Base-by-base conservation (phyloP, 2,329 filamentous ascomycete species). In the Fusarium sterilihyphosum region DNA sequence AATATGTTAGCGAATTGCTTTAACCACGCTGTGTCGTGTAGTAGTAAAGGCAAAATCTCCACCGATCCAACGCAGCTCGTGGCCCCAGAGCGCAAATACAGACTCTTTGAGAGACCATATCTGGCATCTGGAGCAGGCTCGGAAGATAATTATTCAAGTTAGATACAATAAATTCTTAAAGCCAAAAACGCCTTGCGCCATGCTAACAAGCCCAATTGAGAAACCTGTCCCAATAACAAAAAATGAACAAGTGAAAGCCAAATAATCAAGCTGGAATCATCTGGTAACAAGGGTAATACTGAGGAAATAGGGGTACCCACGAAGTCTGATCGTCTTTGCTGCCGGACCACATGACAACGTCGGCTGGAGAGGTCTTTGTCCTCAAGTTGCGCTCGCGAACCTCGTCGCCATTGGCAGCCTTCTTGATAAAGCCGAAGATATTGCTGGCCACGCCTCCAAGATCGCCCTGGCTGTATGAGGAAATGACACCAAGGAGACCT, bases 331-430 rank as follows among this genome's bases (percentile, higher is more conserved):
- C 91, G 81, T 98, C 96, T 83, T 98, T 98, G 86, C 94, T 97
- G 65, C 96, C 96, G 62, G 94, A 97, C 91, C 95, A 96, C 94
- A 98, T 98, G 81, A 98, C 89, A 50, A 99, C 96, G 83, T 98
- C 96, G 50, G 96, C 96, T 4, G 95, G 93, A 54, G 93, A 96
- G 17, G 96, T 98, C 88, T 98, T 98, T 47, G 96, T 98, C 75
- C 92, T 89, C 75, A 95, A 85, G 57, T 95, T 91, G 80, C 92
- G 92, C 84, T 95, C 90, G 82, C 95, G 92, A 12, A 92, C 92
- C n/a, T 94, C 92, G 66, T 96, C 89, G 77, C 96, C 95, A 62
- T 86, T 90, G 22, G 93, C 92, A 17, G 94, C 95, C 83, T 96
- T 97, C 86, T 97, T 98, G 85, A 97, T 91, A 79, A 98, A 91